Evolutionary conservation across 1,284 basidiomycete species (phyloP).

Genomic region (Malassezia arunalokei): DNA sequence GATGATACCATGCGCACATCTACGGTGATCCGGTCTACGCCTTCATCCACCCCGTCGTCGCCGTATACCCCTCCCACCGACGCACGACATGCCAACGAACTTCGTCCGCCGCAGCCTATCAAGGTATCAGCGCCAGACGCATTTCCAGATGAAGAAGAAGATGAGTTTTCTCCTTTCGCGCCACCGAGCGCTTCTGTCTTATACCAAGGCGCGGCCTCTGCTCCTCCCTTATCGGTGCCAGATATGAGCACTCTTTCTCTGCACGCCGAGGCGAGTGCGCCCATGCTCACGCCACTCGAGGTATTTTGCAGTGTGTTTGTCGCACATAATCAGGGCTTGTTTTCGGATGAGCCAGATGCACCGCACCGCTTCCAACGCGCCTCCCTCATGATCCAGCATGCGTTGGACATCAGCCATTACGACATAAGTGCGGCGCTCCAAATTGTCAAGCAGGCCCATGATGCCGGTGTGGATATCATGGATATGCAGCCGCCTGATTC

Average conservation of each 20-base stretch:
- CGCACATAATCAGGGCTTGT: conserved; percentile 6
- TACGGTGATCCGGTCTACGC: conserved; percentile 13
- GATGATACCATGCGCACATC: background rate
- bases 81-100: background rate
- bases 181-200: background rate
- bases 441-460: conserved; percentile 60
- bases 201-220: background rate
- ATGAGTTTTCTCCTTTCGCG: conserved; percentile 53
- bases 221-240: background rate
- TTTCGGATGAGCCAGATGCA: background rate
- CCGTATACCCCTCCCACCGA: background rate
- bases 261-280: background rate
- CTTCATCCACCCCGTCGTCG: conserved; percentile 2
- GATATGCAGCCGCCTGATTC: background rate
- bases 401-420: conserved; percentile 68
- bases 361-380: background rate
- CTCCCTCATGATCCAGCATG: conserved; percentile 53
- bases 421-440: conserved; percentile 89
- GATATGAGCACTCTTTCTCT: background rate
- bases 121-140: background rate
- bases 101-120: background rate
- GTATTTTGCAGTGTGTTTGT: conserved; percentile 11
- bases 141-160: conserved; percentile 49
- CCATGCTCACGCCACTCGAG: conserved; percentile 8
- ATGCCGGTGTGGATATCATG: background rate